Evolutionary conservation across 202 grass and related monocot genomes (phyloP).

Genomic region (Schoenoplectus tabernaemontani): DNA sequence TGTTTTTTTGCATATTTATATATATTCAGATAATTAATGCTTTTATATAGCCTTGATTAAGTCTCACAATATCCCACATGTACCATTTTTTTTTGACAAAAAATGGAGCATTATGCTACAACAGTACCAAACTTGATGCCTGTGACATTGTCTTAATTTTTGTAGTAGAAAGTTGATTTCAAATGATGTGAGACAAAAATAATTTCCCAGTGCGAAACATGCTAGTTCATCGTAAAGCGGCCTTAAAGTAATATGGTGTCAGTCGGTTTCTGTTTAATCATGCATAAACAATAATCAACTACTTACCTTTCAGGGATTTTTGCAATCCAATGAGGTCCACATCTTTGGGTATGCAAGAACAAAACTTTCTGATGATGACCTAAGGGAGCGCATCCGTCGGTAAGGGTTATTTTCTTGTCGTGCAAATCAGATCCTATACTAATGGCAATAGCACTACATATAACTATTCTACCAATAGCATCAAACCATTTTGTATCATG

Average conservation of each 20-base stretch:
- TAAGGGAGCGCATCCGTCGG: constrained; percentile 76
- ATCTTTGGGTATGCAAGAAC: constrained; percentile 96
- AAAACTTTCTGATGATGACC: constrained; percentile 82
- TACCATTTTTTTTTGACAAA: no score
- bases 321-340: constrained; percentile 70
- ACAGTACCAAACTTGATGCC: no score
- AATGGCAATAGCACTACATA: background rate
- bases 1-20: background rate
- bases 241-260: background rate
- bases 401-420: constrained; percentile 28
- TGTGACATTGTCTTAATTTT: background rate
- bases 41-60: background rate
- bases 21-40: background rate
- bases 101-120: no score
- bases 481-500: background rate
- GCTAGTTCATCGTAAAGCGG: background rate
- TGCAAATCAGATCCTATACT: background rate
- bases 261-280: background rate
- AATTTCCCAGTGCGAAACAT: background rate
- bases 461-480: background rate
- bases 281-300: background rate
- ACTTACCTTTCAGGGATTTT: constrained; percentile 47
- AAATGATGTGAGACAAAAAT: background rate
- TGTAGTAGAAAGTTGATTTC: background rate
- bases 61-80: background rate